Percentiles rank a stretch among this genome's conserved stretches.
Evolutionary conservation across 441 rosid species (phyloP).

Genomic region (Erodium moschatum): DNA sequence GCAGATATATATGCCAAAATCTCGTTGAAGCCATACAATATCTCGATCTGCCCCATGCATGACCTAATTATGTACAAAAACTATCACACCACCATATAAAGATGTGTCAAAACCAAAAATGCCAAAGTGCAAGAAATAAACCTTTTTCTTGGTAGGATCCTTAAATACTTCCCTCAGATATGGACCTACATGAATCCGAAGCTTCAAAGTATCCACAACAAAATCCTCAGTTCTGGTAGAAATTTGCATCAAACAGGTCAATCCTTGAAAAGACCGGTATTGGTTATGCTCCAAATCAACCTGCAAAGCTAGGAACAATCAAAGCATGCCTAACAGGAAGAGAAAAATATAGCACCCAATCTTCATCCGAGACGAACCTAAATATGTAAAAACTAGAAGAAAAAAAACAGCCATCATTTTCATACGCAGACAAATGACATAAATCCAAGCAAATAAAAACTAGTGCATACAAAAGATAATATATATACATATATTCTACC

Average conservation of each 20-base stretch:
- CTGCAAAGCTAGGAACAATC: slow-evolving; percentile 29
- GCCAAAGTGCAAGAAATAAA: slow-evolving; percentile 20
- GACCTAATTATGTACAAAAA: slow-evolving; percentile 44
- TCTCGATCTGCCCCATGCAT: slow-evolving; percentile 98
- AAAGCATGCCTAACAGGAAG: not conserved
- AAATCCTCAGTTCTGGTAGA: slow-evolving; percentile 89
- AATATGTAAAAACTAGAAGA: not conserved
- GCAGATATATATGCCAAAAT: slow-evolving; percentile 89
- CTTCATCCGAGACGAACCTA: not conserved
- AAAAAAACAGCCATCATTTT: not conserved
- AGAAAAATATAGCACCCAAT: slow-evolving; percentile 1
- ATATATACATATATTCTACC: not conserved
- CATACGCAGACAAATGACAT: not conserved
- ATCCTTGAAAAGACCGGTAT: slow-evolving; percentile 88
- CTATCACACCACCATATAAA: slow-evolving; percentile 15
- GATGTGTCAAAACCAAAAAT: slow-evolving; percentile 14
- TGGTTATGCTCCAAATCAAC: slow-evolving; percentile 97
- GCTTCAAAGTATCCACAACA: slow-evolving; percentile 79
- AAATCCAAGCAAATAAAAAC: not conserved
- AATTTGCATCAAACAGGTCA: slow-evolving; percentile 92
- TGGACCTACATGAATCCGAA: slow-evolving; percentile 73
- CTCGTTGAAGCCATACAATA: slow-evolving; percentile 88
- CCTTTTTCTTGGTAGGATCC: slow-evolving; percentile 89
- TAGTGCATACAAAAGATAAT: not conserved
- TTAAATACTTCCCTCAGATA: slow-evolving; percentile 73